Evolutionary conservation across 306 rosid genomes (phyloP).

Genomic region (Senna tora): DNA sequence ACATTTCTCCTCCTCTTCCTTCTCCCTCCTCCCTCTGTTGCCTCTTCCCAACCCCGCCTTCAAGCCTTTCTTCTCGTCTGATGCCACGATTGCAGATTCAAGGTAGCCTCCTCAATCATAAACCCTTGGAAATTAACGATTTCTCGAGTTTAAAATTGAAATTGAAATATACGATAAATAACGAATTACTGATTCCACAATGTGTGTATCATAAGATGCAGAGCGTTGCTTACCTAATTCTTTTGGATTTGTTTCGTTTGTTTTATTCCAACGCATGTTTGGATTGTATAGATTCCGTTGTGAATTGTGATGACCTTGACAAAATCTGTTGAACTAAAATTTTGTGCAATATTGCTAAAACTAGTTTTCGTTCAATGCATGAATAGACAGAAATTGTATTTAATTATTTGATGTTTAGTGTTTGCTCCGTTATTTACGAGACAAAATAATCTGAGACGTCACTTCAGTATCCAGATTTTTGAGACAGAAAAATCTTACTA

Average conservation of each 20-base stretch:
- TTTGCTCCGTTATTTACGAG: neutral
- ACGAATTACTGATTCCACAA: neutral
- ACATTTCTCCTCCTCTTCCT: conserved; percentile 3
- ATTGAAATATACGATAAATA: neutral
- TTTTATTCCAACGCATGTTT: neutral
- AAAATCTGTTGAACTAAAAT: neutral
- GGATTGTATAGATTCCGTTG: neutral
- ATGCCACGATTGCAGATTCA: conserved; percentile 32
- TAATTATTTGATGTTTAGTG: neutral
- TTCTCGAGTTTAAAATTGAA: neutral
- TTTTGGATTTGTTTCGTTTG: neutral
- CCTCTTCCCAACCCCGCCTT: conserved; percentile 28
- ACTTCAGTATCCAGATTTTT: neutral
- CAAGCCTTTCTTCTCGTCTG: conserved; percentile 31
- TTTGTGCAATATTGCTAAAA: neutral
- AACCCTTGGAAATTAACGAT: neutral
- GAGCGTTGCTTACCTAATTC: neutral
- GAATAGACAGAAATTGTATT: neutral
- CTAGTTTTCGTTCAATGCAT: neutral
- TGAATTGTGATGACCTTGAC: neutral
- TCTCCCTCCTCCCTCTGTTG: neutral
- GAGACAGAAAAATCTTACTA: neutral
- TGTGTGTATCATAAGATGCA: neutral
- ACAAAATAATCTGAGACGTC: neutral
- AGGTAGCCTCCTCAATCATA: conserved; percentile 40